A percentile compares a stretch with the other conserved stretches of the same genome.
Conservation (phyloP, 805 yeast species). For the Priceomyces castillae region DNA sequence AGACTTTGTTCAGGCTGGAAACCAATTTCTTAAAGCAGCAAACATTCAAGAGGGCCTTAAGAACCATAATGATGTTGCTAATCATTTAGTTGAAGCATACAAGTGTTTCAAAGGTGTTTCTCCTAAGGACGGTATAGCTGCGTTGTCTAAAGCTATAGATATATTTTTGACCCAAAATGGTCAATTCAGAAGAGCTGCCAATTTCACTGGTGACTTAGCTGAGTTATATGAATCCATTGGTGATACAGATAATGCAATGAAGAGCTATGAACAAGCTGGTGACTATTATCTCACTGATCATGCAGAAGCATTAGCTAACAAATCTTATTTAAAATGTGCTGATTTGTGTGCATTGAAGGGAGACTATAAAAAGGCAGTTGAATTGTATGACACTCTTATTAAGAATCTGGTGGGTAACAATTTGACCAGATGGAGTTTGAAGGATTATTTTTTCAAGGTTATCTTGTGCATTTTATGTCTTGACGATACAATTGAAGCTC, state of each 20-base stretch:
- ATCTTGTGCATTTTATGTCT: slow-evolving; percentile 80
- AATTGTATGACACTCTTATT: slow-evolving; percentile 74
- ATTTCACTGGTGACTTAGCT: slow-evolving; percentile 87
- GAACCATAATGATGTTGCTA: slow-evolving; percentile 87
- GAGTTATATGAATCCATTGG: slow-evolving; percentile 74
- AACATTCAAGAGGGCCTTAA: slow-evolving; percentile 70
- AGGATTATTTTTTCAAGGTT: slow-evolving; percentile 85
- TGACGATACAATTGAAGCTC: slow-evolving; percentile 84
- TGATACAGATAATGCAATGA: slow-evolving; percentile 66
- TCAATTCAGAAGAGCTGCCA: slow-evolving; percentile 95
- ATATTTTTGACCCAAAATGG: slow-evolving; percentile 82
- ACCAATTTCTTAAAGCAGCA: slow-evolving; percentile 83
- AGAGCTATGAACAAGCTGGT: slow-evolving; percentile 86
- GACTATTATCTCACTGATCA: slow-evolving; percentile 95
- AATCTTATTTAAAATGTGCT: slow-evolving; percentile 85
- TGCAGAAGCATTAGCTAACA: slow-evolving; percentile 85
- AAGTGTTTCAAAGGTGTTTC: slow-evolving; percentile 76
- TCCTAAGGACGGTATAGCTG: slow-evolving; percentile 73
- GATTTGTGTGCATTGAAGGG: slow-evolving; percentile 72
- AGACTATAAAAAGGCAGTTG: slow-evolving; percentile 73
- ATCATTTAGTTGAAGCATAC: slow-evolving; percentile 84
- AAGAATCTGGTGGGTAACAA: slow-evolving; percentile 70
- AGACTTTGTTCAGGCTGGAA: slow-evolving; percentile 73
- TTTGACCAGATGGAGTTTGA: slow-evolving; percentile 84
- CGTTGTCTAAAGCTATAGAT: slow-evolving; percentile 72